Evolutionary conservation across 2,329 filamentous ascomycete species (phyloP).

Genomic region (Diplodia corticola): DNA sequence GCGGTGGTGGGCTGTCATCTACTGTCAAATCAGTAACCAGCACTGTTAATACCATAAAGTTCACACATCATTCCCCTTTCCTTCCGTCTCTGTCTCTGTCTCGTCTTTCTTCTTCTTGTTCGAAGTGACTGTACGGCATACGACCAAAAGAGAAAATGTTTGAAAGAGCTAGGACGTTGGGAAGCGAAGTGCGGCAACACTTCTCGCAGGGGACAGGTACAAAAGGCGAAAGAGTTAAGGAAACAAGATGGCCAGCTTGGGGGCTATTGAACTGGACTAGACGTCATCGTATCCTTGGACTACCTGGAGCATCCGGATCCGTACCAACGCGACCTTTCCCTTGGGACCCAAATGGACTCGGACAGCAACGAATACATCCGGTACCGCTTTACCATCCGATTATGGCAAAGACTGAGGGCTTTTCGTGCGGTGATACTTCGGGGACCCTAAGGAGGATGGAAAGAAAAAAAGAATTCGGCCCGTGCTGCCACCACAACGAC

Average conservation of each 20-base stretch:
- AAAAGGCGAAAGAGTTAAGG: not conserved
- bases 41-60: not conserved
- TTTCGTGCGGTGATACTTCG: not conserved
- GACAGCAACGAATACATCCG: not conserved
- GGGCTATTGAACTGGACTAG: not conserved
- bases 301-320: not conserved
- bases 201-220: too few species aligned
- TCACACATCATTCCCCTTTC: not conserved
- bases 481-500: not conserved
- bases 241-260: not conserved
- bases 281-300: not conserved
- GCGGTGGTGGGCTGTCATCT: too few species aligned
- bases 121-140: not conserved
- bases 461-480: not conserved
- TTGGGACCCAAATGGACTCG: not conserved
- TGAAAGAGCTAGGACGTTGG: not conserved
- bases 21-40: not conserved
- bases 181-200: not conserved
- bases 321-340: not conserved
- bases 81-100: not conserved
- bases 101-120: not conserved
- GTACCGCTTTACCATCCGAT: too few species aligned
- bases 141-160: not conserved
- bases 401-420: not conserved
- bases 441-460: too few species aligned